Evolutionary conservation across 176 grass and related monocot genomes (phyloP).

Genomic region (Miscanthus lutarioriparius): DNA sequence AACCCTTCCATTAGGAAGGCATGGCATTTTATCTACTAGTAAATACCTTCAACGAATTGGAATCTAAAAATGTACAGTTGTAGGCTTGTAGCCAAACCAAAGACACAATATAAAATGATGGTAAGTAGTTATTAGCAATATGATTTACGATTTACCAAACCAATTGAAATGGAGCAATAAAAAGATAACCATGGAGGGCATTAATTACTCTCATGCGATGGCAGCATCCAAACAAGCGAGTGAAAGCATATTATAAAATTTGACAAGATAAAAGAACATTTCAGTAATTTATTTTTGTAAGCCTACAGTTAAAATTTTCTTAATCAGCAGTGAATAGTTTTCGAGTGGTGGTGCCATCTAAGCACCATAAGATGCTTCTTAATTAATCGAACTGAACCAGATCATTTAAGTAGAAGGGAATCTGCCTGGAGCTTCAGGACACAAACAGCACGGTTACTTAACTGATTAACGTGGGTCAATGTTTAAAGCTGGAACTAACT

Average conservation of each 20-base stretch:
- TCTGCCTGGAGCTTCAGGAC: not conserved
- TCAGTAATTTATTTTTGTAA: not conserved
- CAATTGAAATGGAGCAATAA: not conserved
- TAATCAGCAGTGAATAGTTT: not conserved
- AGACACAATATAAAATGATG: not conserved
- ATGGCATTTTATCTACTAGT: not conserved
- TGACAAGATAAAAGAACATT: not conserved
- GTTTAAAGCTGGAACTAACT: conserved; percentile 17
- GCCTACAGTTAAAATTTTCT: not conserved
- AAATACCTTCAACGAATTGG: not conserved
- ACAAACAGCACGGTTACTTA: not conserved
- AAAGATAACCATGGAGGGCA: not conserved
- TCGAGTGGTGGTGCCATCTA: not conserved
- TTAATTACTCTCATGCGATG: not conserved
- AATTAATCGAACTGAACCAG: not conserved
- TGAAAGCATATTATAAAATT: not conserved
- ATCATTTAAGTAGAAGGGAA: not conserved
- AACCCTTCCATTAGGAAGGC: not conserved
- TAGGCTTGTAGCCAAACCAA: not conserved
- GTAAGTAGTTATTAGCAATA: conserved; percentile 1
- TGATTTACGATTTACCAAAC: not conserved
- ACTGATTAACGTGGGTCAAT: not conserved
- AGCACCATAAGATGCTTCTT: not conserved
- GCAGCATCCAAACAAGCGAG: not conserved
- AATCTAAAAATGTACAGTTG: not conserved